phyloP scores from a whole-genome alignment of 108 stramenopile species.

The Pinguiococcus pyrenoidosus region DNA sequence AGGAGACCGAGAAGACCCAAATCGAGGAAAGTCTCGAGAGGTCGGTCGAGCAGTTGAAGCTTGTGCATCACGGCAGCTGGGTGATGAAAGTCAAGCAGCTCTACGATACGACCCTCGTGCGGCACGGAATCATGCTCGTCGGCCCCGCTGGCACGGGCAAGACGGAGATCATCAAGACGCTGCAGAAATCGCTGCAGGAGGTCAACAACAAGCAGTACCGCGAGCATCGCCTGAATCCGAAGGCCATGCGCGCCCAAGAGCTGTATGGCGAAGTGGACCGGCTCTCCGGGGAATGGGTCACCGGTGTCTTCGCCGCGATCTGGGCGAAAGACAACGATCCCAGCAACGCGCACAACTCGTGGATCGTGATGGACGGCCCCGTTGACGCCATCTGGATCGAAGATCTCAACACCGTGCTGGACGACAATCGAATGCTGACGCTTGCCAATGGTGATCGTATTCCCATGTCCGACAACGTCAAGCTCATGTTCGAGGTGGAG shows the following conservation, averaged over 20 bases:
- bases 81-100: slow-evolving; percentile 45
- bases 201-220: slow-evolving; percentile 34
- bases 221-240: slow-evolving; percentile 56
- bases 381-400: slow-evolving; percentile 57
- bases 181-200: slow-evolving; percentile 22
- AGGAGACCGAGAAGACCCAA: not conserved
- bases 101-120: slow-evolving; percentile 46
- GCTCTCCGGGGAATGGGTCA: slow-evolving; percentile 46
- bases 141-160: slow-evolving; percentile 50
- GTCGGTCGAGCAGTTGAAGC: slow-evolving; percentile 11
- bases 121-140: slow-evolving; percentile 51
- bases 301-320: slow-evolving; percentile 50
- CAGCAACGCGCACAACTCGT: slow-evolving; percentile 30
- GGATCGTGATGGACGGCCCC: slow-evolving; percentile 50
- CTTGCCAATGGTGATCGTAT: slow-evolving; percentile 53
- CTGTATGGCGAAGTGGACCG: slow-evolving; percentile 51
- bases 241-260: slow-evolving; percentile 45
- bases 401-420: slow-evolving; percentile 51
- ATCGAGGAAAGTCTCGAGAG: slow-evolving; percentile 13
- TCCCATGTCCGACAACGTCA: slow-evolving; percentile 55
- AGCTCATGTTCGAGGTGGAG: slow-evolving; percentile 52
- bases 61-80: slow-evolving; percentile 39
- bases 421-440: slow-evolving; percentile 53
- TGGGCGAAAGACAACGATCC: slow-evolving; percentile 52
- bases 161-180: slow-evolving; percentile 20